A percentile compares a stretch with the other conserved stretches of the same genome.
Evolutionary conservation across 257 asterid genomes (phyloP).

Genomic region (Osmanthus fragrans): DNA sequence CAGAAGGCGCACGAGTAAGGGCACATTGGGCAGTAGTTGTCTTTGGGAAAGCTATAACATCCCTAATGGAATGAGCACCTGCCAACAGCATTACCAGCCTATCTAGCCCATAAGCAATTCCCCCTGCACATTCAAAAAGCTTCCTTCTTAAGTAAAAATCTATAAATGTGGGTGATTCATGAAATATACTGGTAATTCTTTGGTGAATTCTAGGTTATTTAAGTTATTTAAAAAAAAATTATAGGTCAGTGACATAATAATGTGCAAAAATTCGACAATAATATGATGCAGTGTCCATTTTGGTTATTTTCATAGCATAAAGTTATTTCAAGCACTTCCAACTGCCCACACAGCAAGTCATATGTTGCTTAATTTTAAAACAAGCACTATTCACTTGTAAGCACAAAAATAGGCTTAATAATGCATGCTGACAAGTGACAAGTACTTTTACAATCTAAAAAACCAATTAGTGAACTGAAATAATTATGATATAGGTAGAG

Average conservation of each 20-base stretch:
- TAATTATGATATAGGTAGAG: no score
- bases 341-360: no score
- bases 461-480: no score
- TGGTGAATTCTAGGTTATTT: background rate
- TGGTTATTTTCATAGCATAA: background rate
- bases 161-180: background rate
- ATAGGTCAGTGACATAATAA: background rate
- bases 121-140: slow-evolving; percentile 54
- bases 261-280: background rate
- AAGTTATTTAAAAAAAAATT: no score
- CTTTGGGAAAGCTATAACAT: slow-evolving; percentile 95
- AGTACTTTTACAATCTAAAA: no score
- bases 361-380: background rate
- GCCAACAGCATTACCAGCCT: slow-evolving; percentile 87
- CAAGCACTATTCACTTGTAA: no score
- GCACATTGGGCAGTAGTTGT: slow-evolving; percentile 95
- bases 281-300: no score
- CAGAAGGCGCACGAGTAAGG: slow-evolving; percentile 81
- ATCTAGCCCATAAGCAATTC: slow-evolving; percentile 91
- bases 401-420: background rate
- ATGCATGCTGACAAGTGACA: no score
- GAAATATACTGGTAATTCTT: background rate
- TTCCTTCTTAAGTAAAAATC: background rate
- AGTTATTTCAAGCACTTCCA: no score
- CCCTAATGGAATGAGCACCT: slow-evolving; percentile 78